Conservation (phyloP, 805 yeast genomes). For the Ogataea sp. region DNA sequence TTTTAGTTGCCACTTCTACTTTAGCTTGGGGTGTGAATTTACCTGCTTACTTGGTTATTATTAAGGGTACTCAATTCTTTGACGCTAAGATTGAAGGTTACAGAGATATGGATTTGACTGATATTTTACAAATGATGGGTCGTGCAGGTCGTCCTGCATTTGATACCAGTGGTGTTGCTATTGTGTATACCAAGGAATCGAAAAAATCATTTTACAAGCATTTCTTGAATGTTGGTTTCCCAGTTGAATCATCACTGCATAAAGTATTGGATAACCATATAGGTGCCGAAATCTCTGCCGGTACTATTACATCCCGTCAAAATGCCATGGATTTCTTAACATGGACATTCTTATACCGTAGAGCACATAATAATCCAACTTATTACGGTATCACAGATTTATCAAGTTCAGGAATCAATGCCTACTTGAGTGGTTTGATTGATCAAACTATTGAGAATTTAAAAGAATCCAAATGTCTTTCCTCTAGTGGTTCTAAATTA, state of each 20-base stretch:
- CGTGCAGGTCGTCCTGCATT: constrained; percentile 79
- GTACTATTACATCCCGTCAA: constrained; percentile 55
- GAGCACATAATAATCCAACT: constrained; percentile 73
- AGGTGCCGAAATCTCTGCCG: constrained; percentile 74
- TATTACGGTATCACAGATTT: constrained; percentile 66
- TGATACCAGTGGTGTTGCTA: constrained; percentile 71
- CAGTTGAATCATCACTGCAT: constrained; percentile 74
- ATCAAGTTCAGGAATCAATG: constrained; percentile 45
- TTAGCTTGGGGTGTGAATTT: constrained; percentile 83
- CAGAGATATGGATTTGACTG: constrained; percentile 76
- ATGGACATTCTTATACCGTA: constrained; percentile 67
- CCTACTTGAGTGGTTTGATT: constrained; percentile 54
- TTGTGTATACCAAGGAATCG: constrained; percentile 67
- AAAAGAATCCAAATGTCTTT: constrained; percentile 64
- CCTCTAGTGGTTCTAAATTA: constrained; percentile 38
- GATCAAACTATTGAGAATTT: constrained; percentile 63
- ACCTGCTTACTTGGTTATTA: constrained; percentile 72
- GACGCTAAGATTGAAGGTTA: constrained; percentile 61
- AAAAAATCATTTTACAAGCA: constrained; percentile 73
- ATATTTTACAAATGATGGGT: constrained; percentile 80
- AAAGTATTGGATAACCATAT: constrained; percentile 70
- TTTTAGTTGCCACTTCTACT: constrained; percentile 73
- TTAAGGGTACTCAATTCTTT: constrained; percentile 67
- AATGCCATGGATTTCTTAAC: constrained; percentile 69
- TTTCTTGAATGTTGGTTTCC: constrained; percentile 71